phyloP scores from a whole-genome alignment of 2,329 filamentous ascomycete genomes.

The Diaporthe batatas region DNA sequence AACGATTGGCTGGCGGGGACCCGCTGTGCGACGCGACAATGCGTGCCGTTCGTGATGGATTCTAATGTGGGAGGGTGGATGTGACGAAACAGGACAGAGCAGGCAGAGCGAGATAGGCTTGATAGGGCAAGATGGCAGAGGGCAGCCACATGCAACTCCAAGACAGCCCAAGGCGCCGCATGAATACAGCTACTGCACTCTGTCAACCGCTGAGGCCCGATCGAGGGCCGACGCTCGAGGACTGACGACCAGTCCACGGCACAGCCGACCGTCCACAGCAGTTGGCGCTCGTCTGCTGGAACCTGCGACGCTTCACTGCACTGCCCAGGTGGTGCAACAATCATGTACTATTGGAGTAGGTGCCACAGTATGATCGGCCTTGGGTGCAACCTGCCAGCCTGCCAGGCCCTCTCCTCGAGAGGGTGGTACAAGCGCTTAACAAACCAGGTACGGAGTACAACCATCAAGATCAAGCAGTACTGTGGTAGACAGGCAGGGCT shows the following conservation, averaged over 20 bases:
- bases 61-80: constrained; percentile 30
- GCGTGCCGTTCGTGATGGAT: constrained; percentile 31
- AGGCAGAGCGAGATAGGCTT: not conserved
- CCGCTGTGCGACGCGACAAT: constrained; percentile 31
- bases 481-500: not conserved
- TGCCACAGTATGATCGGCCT: not conserved
- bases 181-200: not conserved
- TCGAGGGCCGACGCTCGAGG: not conserved
- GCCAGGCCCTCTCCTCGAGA: not conserved
- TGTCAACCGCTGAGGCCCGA: not conserved
- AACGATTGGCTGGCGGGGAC: constrained; percentile 29
- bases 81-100: constrained; percentile 27
- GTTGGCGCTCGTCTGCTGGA: constrained; percentile 29
- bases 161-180: constrained; percentile 20
- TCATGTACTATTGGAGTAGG: not conserved
- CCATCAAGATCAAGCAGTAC: too few relatives aligned
- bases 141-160: constrained; percentile 30
- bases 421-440: constrained; percentile 31
- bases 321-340: constrained; percentile 18
- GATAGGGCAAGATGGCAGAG: not conserved
- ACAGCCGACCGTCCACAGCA: constrained; percentile 14
- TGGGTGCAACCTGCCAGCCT: constrained; percentile 19
- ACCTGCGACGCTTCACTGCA: constrained; percentile 21
- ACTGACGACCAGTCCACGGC: not conserved
- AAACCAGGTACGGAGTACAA: not conserved